Evolutionary conservation across 306 rosid genomes (phyloP), one percentile per base, ranked within the genome.

Genomic region (Malus sieversii): DNA sequence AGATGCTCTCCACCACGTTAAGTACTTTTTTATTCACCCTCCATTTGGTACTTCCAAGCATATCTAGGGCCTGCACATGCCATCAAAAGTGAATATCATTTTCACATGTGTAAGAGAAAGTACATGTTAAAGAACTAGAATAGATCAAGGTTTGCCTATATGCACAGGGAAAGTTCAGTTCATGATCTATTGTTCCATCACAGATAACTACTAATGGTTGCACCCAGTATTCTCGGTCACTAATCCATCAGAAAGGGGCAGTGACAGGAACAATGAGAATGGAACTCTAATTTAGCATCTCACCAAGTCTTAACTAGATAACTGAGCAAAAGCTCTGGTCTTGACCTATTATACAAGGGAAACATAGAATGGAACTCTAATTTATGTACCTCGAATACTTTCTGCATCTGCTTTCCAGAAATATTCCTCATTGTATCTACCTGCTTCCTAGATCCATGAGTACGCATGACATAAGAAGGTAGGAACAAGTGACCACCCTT

Each of bases 21-120:
- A 90, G 88, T 59, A 92, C 83, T 83, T 80, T 92, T 83, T 75
- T 88, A 75, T 90, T 92, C 52, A 92, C 77, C 87, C 92, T 80
- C 97, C 97, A 92, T 75, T 92, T 92, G 82, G 96, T 88, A 82
- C 72, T 88, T 67, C 97, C 93, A 73, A 88, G 97, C 86, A 90
- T 65, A 82, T 90, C 97, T 76, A 92, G 85, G 65, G 97, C 93
- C 97, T 90, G 85, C 15, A 62, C 76, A 84, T 29, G 67, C 52
- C 25, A 65, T 35, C 70, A 38, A 74, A 76, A 22, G 57, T 5
- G 33, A 66, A 69, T 44, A 68, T 70, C 45, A 58, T n/a, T 19
- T 27, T 33, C 72, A 57, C 32, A 29, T 53, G 62, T 4, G 68
- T 40, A 60, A 2, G 29, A 70, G 38, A 33, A 12, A 70, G 29